A percentile compares a stretch with the other conserved stretches of the same genome.
Conservation (phyloP, 352 stramenopile species). For the Pythium rishiriense region DNA sequence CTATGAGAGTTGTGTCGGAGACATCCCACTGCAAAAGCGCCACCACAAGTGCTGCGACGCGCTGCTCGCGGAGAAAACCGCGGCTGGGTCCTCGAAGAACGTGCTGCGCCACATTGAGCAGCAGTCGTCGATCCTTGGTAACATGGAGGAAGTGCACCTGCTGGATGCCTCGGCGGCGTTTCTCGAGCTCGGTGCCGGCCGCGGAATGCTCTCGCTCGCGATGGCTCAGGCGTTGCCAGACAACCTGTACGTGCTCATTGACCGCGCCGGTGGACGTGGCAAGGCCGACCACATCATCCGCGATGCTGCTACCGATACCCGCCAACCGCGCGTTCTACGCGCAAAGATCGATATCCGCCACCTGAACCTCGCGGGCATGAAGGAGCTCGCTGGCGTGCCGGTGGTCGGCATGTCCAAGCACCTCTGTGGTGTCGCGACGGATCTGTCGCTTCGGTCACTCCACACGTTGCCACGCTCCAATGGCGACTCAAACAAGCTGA, state of each 20-base stretch:
- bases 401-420: constrained; percentile 88
- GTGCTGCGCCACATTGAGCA: constrained; percentile 81
- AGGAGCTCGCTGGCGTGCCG: constrained; percentile 42
- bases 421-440: constrained; percentile 78
- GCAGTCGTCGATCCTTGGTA: constrained; percentile 78
- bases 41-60: constrained; percentile 60
- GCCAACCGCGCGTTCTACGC: constrained; percentile 44
- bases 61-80: constrained; percentile 66
- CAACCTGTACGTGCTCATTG: constrained; percentile 75
- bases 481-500: constrained; percentile 4
- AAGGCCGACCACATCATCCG: constrained; percentile 78
- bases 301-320: constrained; percentile 18
- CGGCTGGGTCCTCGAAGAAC: constrained; percentile 53
- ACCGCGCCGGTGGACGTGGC: constrained; percentile 65
- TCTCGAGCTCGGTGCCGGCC: constrained; percentile 72
- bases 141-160: constrained; percentile 64
- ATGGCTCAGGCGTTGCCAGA: constrained; percentile 62
- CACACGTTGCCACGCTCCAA: constrained; percentile 42
- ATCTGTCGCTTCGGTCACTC: constrained; percentile 74
- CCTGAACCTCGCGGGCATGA: constrained; percentile 71
- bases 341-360: constrained; percentile 88
- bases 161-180: constrained; percentile 51
- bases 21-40: constrained; percentile 66
- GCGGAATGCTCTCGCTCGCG: constrained; percentile 79
- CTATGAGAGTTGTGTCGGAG: constrained; percentile 56